These are phyloP conservation scores for Lanzia echinophila DNA, from an alignment of 2,329 filamentous ascomycete species.

Conservation along the genomic window DNA sequence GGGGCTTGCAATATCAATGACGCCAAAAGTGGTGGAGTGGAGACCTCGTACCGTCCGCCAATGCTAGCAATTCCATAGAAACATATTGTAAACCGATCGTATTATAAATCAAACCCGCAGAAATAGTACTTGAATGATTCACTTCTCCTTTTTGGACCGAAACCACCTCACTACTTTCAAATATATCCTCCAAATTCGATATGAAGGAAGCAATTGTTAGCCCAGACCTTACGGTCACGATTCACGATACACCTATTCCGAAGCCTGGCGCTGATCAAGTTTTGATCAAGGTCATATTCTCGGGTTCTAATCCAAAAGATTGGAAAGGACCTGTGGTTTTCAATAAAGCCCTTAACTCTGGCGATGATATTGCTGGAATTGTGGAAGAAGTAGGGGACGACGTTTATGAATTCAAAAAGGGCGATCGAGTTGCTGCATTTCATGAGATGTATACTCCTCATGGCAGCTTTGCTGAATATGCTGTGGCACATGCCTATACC, in stretches of 20 bases:
- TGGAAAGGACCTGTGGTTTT: slow-evolving; percentile 23
- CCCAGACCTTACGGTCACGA: slow-evolving; percentile 23
- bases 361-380: slow-evolving; percentile 34
- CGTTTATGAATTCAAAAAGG: slow-evolving; percentile 38
- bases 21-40: background rate
- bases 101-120: too few species aligned
- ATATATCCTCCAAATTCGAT: background rate
- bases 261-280: slow-evolving; percentile 28
- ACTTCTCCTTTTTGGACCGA: background rate
- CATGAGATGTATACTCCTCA: slow-evolving; percentile 44
- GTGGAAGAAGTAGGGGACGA: slow-evolving; percentile 43
- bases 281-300: slow-evolving; percentile 29
- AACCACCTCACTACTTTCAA: background rate
- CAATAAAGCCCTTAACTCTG: slow-evolving; percentile 20
- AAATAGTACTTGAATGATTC: too few species aligned
- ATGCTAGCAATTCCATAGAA: too few species aligned
- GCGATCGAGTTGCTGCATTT: slow-evolving; percentile 43
- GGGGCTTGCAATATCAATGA: background rate
- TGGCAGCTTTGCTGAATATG: slow-evolving; percentile 57
- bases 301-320: slow-evolving; percentile 29
- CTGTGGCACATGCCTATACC: slow-evolving; percentile 47
- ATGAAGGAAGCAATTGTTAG: slow-evolving; percentile 31
- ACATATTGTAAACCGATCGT: too few species aligned
- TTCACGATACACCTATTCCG: slow-evolving; percentile 27
- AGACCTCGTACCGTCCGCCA: too few species aligned